phyloP scores from a whole-genome alignment of 345 rosid genomes.

The Populus euphratica region DNA sequence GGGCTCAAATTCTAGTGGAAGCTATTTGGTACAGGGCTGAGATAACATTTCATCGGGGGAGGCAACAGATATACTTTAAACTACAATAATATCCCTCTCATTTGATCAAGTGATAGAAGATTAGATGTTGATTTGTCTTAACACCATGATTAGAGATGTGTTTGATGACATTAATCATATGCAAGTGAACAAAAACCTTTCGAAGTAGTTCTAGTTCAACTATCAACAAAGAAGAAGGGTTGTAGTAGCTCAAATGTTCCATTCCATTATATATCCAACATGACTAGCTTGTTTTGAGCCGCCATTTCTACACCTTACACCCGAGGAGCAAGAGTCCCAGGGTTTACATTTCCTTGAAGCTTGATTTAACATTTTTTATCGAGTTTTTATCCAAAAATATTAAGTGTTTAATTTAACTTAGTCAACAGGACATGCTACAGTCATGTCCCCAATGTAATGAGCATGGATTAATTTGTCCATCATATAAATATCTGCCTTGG shows the following conservation, averaged over 20 bases:
- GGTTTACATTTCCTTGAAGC: conserved; percentile 19
- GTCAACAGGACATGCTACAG: conserved; percentile 1
- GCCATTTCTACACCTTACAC: conserved; percentile 29
- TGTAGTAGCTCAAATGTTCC: conserved; percentile 13
- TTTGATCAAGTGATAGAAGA: too few species aligned
- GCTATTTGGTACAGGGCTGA: neutral
- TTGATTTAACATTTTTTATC: conserved; percentile 22
- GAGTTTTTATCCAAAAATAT: conserved; percentile 8
- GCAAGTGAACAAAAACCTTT: too few species aligned
- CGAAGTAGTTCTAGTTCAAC: too few species aligned
- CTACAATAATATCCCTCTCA: too few species aligned
- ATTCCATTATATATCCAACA: conserved; percentile 16
- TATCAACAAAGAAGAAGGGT: too few species aligned
- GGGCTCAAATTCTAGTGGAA: neutral
- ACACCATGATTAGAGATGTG: too few species aligned
- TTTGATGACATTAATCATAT: too few species aligned
- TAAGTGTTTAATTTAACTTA: neutral
- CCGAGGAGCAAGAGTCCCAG: conserved; percentile 9
- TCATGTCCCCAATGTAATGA: neutral
- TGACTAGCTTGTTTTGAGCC: conserved; percentile 33
- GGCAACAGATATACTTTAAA: too few species aligned
- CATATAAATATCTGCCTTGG: neutral
- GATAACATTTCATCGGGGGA: too few species aligned
- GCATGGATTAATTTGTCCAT: conserved; percentile 1
- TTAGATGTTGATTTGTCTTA: too few species aligned